Conservation (phyloP, 306 rosid species). For the Cucurbita ficifolia region DNA sequence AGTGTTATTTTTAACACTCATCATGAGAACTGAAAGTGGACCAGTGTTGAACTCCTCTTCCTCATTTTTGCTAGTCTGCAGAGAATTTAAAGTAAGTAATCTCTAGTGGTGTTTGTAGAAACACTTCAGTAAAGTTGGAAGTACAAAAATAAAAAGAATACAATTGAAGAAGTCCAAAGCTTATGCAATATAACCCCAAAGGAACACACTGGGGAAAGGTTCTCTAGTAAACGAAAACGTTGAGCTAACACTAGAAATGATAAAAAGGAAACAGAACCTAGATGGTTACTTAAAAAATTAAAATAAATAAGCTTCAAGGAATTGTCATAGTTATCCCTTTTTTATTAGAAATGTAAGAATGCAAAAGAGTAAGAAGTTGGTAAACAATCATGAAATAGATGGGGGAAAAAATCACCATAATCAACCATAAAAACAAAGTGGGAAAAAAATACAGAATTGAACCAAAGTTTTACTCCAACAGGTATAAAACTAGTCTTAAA, state of each 20-base stretch:
- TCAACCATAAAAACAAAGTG: neutral
- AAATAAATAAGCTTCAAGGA: neutral
- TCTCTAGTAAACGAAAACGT: neutral
- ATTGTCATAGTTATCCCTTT: neutral
- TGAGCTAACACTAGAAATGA: neutral
- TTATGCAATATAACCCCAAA: neutral
- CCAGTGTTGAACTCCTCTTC: conserved; percentile 93
- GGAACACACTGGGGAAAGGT: neutral
- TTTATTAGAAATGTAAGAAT: neutral
- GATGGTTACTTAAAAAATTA: neutral
- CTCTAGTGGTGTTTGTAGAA: neutral
- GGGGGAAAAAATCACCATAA: neutral
- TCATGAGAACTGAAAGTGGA: conserved; percentile 79
- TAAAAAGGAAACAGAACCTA: neutral
- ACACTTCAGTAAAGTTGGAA: neutral
- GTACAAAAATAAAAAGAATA: neutral
- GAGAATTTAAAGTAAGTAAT: neutral
- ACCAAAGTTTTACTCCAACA: neutral
- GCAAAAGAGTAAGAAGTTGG: neutral
- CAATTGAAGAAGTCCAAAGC: neutral
- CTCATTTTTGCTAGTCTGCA: conserved; percentile 44
- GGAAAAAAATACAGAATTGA: neutral
- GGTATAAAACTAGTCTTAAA: neutral
- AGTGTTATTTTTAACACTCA: conserved; percentile 84
- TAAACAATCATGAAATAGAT: neutral